These are phyloP conservation scores for Xylaria nigripes DNA, from an alignment of 495 filamentous ascomycete genomes.

Conservation along the genomic window DNA sequence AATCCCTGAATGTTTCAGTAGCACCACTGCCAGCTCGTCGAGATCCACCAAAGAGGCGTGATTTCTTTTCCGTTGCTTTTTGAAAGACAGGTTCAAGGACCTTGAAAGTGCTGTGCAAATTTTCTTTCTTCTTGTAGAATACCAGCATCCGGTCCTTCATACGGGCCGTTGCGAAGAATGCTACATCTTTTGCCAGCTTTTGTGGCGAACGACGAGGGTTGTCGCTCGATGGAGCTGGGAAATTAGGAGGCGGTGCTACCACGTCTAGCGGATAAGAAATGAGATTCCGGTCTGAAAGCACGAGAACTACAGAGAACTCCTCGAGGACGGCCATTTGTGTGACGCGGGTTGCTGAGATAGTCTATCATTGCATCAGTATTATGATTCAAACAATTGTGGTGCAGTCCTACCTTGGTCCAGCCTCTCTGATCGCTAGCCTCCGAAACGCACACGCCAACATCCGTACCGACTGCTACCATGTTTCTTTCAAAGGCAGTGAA, in stretches of 20 bases:
- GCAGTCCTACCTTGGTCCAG: constrained; percentile 64
- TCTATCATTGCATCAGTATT: constrained; percentile 33
- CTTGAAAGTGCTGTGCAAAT: constrained; percentile 86
- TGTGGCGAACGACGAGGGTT: constrained; percentile 71
- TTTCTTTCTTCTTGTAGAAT: constrained; percentile 94
- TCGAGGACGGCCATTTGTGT: constrained; percentile 93
- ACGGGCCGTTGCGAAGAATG: constrained; percentile 87
- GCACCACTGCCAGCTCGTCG: constrained; percentile 47
- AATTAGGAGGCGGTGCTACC: constrained; percentile 65
- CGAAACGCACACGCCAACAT: constrained; percentile 85
- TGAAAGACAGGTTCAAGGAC: constrained; percentile 92
- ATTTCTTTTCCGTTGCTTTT: constrained; percentile 69
- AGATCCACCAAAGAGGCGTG: constrained; percentile 55
- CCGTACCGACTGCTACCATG: constrained; percentile 92
- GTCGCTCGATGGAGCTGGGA: constrained; percentile 51
- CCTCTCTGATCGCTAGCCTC: constrained; percentile 78
- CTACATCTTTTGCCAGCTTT: constrained; percentile 85
- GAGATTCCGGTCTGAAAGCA: constrained; percentile 83
- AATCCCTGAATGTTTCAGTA: constrained; percentile 96
- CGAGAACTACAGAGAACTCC: constrained; percentile 84
- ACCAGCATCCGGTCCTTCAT: constrained; percentile 95
- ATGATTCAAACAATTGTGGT: constrained; percentile 2
- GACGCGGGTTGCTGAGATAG: constrained; percentile 65
- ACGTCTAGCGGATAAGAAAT: constrained; percentile 93
- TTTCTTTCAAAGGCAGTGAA: constrained; percentile 75